Evolutionary conservation across 2,329 filamentous ascomycete species (phyloP).

Genomic region (Beauveria varroae): DNA sequence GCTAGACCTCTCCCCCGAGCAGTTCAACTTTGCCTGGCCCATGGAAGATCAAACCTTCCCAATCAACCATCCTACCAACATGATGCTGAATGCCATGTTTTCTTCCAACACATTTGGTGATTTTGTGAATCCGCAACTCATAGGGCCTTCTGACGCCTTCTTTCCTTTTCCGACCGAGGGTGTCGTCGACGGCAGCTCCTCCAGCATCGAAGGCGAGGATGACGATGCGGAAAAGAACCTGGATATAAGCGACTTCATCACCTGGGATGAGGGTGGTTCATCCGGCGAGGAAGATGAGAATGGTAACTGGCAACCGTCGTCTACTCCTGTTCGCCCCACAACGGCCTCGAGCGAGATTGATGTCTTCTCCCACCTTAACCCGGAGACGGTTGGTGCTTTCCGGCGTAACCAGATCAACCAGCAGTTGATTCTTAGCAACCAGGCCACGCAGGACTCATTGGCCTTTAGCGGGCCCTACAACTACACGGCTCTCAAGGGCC

Average conservation of each 20-base stretch:
- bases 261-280: constrained; percentile 52
- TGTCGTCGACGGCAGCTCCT: constrained; percentile 43
- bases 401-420: constrained; percentile 60
- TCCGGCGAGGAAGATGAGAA: constrained; percentile 53
- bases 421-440: constrained; percentile 51
- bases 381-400: constrained; percentile 69
- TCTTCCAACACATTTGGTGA: constrained; percentile 48
- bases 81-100: constrained; percentile 72
- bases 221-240: constrained; percentile 59
- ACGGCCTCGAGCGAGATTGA: constrained; percentile 41
- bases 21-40: constrained; percentile 44
- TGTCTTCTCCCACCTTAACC: constrained; percentile 51
- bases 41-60: constrained; percentile 39
- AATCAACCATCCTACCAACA: constrained; percentile 59
- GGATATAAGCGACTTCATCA: constrained; percentile 66
- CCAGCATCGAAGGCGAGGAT: constrained; percentile 39
- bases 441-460: constrained; percentile 55
- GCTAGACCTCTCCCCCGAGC: constrained; percentile 47
- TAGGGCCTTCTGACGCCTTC: constrained; percentile 69
- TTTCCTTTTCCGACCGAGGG: constrained; percentile 61
- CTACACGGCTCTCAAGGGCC: constrained; percentile 52
- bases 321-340: constrained; percentile 44
- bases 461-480: constrained; percentile 54
- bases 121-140: constrained; percentile 55
- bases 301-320: constrained; percentile 40